Percentiles rank a stretch among this genome's conserved stretches.
Evolutionary conservation across 139 green algal species (phyloP).

Genomic region (Gonium pectorale): DNA sequence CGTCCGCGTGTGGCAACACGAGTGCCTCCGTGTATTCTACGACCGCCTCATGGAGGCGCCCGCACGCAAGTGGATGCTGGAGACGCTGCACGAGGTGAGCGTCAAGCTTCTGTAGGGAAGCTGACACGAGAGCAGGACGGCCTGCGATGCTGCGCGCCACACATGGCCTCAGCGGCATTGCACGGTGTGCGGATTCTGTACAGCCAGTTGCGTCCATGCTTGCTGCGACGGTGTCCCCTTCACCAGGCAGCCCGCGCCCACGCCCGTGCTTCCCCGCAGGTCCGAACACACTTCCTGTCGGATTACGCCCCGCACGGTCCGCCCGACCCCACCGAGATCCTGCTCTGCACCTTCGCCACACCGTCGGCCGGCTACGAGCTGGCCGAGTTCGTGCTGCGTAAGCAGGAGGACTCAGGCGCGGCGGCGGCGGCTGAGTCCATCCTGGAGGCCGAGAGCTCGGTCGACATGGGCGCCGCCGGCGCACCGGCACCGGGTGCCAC

Average conservation of each 20-base stretch:
- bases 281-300: slow-evolving; percentile 32
- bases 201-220: too few species aligned
- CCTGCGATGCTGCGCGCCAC: too few species aligned
- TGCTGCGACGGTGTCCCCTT: too few species aligned
- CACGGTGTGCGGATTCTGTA: too few species aligned
- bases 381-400: slow-evolving; percentile 39
- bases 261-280: too few species aligned
- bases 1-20: slow-evolving; percentile 74
- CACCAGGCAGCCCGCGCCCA: too few species aligned
- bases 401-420: background rate
- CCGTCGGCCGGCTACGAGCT: slow-evolving; percentile 46
- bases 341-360: slow-evolving; percentile 55
- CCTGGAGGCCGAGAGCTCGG: background rate
- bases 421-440: background rate
- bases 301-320: background rate
- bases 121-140: too few species aligned
- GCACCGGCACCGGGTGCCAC: too few species aligned
- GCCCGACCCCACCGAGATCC: slow-evolving; percentile 37
- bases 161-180: too few species aligned
- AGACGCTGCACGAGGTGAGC: slow-evolving; percentile 42
- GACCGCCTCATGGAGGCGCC: slow-evolving; percentile 65
- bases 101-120: too few species aligned
- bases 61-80: slow-evolving; percentile 50
- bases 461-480: background rate
- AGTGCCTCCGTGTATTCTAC: slow-evolving; percentile 73